Conservation (phyloP, 2,329 filamentous ascomycete genomes). For the Rhexocercosporidium sp. region DNA sequence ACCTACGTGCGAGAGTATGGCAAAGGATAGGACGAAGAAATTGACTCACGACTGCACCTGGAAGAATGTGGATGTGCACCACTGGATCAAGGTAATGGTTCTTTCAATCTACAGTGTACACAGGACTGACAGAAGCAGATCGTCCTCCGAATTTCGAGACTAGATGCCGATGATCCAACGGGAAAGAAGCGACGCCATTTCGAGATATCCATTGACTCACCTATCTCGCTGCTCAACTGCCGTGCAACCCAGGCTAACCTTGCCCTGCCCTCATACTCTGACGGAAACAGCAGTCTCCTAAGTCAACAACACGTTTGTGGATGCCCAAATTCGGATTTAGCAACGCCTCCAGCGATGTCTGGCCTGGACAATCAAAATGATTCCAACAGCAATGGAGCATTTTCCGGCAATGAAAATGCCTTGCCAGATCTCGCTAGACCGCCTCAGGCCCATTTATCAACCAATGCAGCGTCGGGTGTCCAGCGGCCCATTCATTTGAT, state of each 20-base stretch:
- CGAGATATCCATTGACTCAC: slow-evolving; percentile 79
- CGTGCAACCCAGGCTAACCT: slow-evolving; percentile 74
- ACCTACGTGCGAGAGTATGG: slow-evolving; percentile 71
- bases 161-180: slow-evolving; percentile 64
- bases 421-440: slow-evolving; percentile 48
- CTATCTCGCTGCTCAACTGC: slow-evolving; percentile 76
- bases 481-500: slow-evolving; percentile 67
- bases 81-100: slow-evolving; percentile 73
- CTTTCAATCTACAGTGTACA: not conserved
- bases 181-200: slow-evolving; percentile 69
- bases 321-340: slow-evolving; percentile 63
- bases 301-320: slow-evolving; percentile 58
- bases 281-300: slow-evolving; percentile 50
- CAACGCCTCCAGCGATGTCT: slow-evolving; percentile 43
- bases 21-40: slow-evolving; percentile 62
- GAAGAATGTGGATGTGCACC: slow-evolving; percentile 74
- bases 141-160: slow-evolving; percentile 74
- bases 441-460: slow-evolving; percentile 53
- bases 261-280: slow-evolving; percentile 71
- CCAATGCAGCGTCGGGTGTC: slow-evolving; percentile 30
- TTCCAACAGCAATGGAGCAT: not conserved
- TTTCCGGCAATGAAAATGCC: slow-evolving; percentile 12
- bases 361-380: slow-evolving; percentile 29
- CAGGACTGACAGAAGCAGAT: slow-evolving; percentile 54
- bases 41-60: slow-evolving; percentile 77